Evolutionary conservation across 768 basidiomycete genomes (phyloP).

Genomic region (Cyathus striatus): DNA sequence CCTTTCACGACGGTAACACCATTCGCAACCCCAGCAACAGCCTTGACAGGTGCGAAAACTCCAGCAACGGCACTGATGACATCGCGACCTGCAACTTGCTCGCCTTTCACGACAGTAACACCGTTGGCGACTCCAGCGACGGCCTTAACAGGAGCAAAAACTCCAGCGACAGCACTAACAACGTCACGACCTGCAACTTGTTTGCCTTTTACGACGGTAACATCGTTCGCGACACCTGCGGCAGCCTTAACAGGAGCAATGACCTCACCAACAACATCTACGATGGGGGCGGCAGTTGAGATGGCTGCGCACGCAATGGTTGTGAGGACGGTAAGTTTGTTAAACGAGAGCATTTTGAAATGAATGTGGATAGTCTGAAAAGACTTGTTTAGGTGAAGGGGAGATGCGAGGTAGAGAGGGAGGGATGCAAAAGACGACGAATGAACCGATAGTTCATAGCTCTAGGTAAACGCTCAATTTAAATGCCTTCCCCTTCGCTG

Average conservation of each 20-base stretch:
- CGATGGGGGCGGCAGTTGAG: constrained; percentile 9
- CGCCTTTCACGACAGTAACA: neutral
- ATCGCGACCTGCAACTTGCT: too few species aligned
- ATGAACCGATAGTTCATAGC: neutral
- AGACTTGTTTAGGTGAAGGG: constrained; percentile 2
- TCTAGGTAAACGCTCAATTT: too few species aligned
- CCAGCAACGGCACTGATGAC: constrained; percentile 1
- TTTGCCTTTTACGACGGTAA: neutral
- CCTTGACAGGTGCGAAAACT: neutral
- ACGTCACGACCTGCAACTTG: constrained; percentile 1
- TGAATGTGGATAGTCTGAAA: constrained; percentile 8
- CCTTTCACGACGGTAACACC: too few species aligned
- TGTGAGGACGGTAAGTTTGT: constrained; percentile 13
- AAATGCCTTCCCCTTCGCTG: too few species aligned
- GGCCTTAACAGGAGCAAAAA: neutral
- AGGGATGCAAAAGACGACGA: neutral
- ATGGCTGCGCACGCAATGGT: constrained; percentile 14
- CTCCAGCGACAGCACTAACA: neutral
- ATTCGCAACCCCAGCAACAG: too few species aligned
- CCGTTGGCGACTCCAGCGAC: neutral
- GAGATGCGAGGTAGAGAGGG: constrained; percentile 2
- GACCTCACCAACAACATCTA: neutral
- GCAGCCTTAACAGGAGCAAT: neutral
- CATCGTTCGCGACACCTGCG: neutral
- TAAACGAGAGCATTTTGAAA: constrained; percentile 18